Evolutionary conservation across 1,284 basidiomycete species (phyloP).

Genomic region (Naganishia liquefaciens): DNA sequence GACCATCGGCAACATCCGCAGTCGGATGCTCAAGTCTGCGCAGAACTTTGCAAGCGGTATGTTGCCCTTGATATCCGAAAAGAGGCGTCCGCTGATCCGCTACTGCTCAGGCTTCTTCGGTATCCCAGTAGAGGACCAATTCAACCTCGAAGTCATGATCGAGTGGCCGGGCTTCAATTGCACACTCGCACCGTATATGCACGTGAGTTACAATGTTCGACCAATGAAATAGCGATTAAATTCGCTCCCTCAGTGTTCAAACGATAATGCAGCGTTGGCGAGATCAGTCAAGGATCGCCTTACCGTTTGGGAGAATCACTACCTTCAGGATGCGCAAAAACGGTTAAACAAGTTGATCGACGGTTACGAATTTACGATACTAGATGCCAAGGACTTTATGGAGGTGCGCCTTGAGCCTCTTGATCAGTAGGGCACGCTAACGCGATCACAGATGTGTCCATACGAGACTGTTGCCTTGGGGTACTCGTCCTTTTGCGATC

Average conservation of each 20-base stretch:
- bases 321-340: conserved; percentile 66
- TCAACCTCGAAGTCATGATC: conserved; percentile 54
- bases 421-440: not conserved
- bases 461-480: conserved; percentile 56
- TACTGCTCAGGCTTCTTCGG: conserved; percentile 50
- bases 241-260: conserved; percentile 36
- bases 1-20: conserved; percentile 20
- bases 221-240: not conserved
- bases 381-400: conserved; percentile 61
- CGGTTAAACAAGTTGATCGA: conserved; percentile 64
- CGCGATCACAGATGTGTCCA: conserved; percentile 36
- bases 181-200: conserved; percentile 56
- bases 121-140: conserved; percentile 53
- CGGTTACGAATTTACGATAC: conserved; percentile 68
- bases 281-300: conserved; percentile 37
- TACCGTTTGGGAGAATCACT: conserved; percentile 66
- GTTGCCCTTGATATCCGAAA: conserved; percentile 7
- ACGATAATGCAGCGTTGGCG: conserved; percentile 38
- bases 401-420: conserved; percentile 33
- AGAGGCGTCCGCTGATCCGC: not conserved
- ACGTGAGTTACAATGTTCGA: conserved; percentile 39
- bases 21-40: conserved; percentile 56
- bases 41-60: conserved; percentile 55
- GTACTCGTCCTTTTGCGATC: conserved; percentile 57
- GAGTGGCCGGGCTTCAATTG: conserved; percentile 57